These are phyloP conservation scores for Malbranchea cinnamomea DNA, from an alignment of 2,329 filamentous ascomycete species.

Conservation along the genomic window DNA sequence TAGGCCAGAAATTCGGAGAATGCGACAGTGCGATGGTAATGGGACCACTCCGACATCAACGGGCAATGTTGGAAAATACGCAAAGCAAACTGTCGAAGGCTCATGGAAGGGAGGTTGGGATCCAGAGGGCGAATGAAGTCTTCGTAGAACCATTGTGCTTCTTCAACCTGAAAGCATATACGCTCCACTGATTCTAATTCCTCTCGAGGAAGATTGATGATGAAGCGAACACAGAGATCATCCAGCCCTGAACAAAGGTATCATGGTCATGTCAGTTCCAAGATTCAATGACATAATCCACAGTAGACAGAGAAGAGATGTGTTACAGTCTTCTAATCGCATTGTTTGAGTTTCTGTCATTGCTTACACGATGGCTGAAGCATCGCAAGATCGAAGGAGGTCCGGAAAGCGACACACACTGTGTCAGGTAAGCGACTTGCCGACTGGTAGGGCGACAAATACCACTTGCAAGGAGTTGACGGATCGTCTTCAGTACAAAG, in stretches of 20 bases:
- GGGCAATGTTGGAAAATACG: conserved; percentile 91
- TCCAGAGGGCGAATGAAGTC: conserved; percentile 92
- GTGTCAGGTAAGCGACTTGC: too few relatives aligned
- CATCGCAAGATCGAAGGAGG: too few relatives aligned
- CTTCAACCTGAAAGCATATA: conserved; percentile 97
- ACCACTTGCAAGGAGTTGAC: too few relatives aligned
- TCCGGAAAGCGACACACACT: too few relatives aligned
- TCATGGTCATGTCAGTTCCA: too few relatives aligned
- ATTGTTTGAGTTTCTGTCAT: conserved; percentile 69
- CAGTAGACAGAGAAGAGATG: conserved; percentile 1
- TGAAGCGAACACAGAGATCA: conserved; percentile 94
- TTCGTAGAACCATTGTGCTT: conserved; percentile 99
- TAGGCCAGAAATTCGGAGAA: conserved; percentile 89
- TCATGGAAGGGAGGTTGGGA: conserved; percentile 69
- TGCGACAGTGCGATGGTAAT: conserved; percentile 62
- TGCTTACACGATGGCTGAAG: conserved; percentile 41
- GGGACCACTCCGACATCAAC: conserved; percentile 64
- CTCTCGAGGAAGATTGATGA: conserved; percentile 87
- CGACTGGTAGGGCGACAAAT: too few relatives aligned
- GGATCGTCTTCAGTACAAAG: too few relatives aligned
- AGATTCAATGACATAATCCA: too few relatives aligned
- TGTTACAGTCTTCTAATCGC: conserved; percentile 76
- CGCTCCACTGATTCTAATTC: conserved; percentile 81
- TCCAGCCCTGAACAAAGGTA: conserved; percentile 65
- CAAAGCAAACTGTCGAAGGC: conserved; percentile 70